phyloP scores from a whole-genome alignment of 768 basidiomycete species.

The Boletus barrowsii region DNA sequence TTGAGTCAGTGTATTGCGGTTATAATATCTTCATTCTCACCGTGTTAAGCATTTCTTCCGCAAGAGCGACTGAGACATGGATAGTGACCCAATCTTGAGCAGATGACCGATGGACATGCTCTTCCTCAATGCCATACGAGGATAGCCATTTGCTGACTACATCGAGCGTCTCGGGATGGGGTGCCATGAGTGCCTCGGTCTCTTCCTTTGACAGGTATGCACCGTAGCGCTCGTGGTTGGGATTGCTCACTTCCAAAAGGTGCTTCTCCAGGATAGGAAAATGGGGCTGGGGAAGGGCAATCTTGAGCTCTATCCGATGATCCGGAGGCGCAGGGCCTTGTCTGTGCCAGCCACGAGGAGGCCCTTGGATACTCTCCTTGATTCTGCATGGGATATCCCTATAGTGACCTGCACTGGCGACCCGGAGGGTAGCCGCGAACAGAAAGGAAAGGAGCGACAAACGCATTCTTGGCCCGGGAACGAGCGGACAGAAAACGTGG shows the following conservation, averaged over 20 bases:
- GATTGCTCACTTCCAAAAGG: slow-evolving; percentile 58
- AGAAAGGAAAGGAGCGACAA: slow-evolving; percentile 7
- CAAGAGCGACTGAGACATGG: slow-evolving; percentile 52
- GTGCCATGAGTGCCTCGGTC: slow-evolving; percentile 59
- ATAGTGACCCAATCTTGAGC: slow-evolving; percentile 70
- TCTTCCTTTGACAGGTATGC: slow-evolving; percentile 61
- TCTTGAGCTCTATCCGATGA: slow-evolving; percentile 52
- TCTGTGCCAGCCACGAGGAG: slow-evolving; percentile 50
- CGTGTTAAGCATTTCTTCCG: slow-evolving; percentile 68
- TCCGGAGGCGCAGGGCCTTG: slow-evolving; percentile 42
- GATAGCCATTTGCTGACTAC: slow-evolving; percentile 62
- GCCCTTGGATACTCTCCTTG: slow-evolving; percentile 46
- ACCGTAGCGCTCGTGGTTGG: slow-evolving; percentile 52
- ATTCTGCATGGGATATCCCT: slow-evolving; percentile 29
- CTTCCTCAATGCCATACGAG: slow-evolving; percentile 49
- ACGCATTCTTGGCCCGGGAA: slow-evolving; percentile 7
- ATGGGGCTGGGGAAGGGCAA: slow-evolving; percentile 53
- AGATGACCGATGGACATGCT: slow-evolving; percentile 51
- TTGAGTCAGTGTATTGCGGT: not conserved
- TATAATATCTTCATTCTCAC: slow-evolving; percentile 36
- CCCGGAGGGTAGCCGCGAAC: slow-evolving; percentile 5
- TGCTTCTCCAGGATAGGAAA: slow-evolving; percentile 49
- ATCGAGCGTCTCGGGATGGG: slow-evolving; percentile 49
- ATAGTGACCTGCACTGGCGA: slow-evolving; percentile 7
- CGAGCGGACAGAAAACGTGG: not conserved